Evolutionary conservation across 176 grass and related monocot species (phyloP).

Genomic region (Carex cristatella): DNA sequence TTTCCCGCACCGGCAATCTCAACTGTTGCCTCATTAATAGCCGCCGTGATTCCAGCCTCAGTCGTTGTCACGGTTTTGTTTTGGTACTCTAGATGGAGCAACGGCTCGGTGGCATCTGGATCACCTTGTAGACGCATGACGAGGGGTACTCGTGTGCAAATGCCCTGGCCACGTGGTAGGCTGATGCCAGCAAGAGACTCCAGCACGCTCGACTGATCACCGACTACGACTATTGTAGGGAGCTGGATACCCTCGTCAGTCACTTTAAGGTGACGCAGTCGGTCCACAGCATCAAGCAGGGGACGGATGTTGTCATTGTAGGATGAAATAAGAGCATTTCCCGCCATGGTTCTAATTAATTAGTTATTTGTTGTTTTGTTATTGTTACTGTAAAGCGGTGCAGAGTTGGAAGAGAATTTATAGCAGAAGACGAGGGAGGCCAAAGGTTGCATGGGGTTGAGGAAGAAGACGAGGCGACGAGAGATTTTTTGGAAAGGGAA

Average conservation of each 20-base stretch:
- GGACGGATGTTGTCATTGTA: slow-evolving; percentile 6
- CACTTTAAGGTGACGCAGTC: slow-evolving; percentile 8
- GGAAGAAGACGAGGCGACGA: too few species aligned
- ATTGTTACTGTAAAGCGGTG: background rate
- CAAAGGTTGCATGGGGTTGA: too few species aligned
- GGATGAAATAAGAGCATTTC: background rate
- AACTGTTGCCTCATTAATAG: slow-evolving; percentile 9
- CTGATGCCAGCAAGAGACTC: slow-evolving; percentile 35
- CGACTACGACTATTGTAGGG: slow-evolving; percentile 14
- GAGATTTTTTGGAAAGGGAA: too few species aligned
- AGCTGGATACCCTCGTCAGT: slow-evolving; percentile 17
- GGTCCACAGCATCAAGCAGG: background rate
- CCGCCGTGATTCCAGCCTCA: background rate
- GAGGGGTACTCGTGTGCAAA: slow-evolving; percentile 32
- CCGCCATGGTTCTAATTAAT: background rate
- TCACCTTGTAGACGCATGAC: slow-evolving; percentile 26
- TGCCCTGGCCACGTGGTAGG: slow-evolving; percentile 27
- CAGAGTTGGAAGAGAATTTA: too few species aligned
- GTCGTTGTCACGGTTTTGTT: slow-evolving; percentile 8
- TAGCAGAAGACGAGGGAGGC: too few species aligned
- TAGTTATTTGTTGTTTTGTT: background rate
- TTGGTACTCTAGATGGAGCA: slow-evolving; percentile 15
- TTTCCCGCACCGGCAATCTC: slow-evolving; percentile 20
- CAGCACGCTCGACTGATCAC: slow-evolving; percentile 23
- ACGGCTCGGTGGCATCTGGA: background rate